Percentiles rank a stretch among this genome's conserved stretches.
These are phyloP conservation scores for Penicillium sp. DNA, from an alignment of 2,329 filamentous ascomycete species.

Conservation along the genomic window DNA sequence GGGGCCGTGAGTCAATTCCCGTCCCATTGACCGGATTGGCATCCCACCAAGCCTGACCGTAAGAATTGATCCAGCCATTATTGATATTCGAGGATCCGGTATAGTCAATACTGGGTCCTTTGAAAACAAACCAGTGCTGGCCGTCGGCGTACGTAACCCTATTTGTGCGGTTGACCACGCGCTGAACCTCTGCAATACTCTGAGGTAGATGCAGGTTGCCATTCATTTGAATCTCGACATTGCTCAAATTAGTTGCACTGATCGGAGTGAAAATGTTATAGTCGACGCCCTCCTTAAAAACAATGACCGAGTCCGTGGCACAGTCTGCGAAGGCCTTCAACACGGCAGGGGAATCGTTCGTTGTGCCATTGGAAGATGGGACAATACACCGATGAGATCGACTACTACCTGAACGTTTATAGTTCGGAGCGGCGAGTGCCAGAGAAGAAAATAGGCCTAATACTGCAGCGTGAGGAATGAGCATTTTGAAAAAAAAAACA, in stretches of 20 bases:
- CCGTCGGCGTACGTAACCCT: constrained; percentile 31
- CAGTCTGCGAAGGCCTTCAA: constrained; percentile 43
- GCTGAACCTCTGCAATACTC: constrained; percentile 44
- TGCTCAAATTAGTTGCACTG: constrained; percentile 44
- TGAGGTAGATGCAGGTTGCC: constrained; percentile 52
- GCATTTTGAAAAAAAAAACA: constrained; percentile 1
- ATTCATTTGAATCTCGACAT: constrained; percentile 48
- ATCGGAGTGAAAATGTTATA: constrained; percentile 51
- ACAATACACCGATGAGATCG: constrained; percentile 25
- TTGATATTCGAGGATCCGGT: constrained; percentile 41
- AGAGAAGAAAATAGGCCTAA: constrained; percentile 4
- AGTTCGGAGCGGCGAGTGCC: constrained; percentile 7
- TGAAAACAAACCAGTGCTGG: constrained; percentile 45
- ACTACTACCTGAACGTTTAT: constrained; percentile 3
- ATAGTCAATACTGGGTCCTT: constrained; percentile 26
- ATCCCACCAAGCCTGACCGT: constrained; percentile 54
- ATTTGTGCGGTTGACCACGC: constrained; percentile 38
- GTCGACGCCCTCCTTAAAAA: constrained; percentile 46
- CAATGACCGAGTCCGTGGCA: constrained; percentile 34
- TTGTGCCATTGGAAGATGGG: constrained; percentile 41
- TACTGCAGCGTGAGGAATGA: not conserved
- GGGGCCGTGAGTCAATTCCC: constrained; percentile 45
- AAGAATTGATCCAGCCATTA: constrained; percentile 52
- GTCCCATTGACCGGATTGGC: constrained; percentile 45
- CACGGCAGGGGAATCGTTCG: constrained; percentile 48